These are phyloP conservation scores for Brasenia schreberi DNA, from an alignment of 164 flowering plant species.

Conservation along the genomic window DNA sequence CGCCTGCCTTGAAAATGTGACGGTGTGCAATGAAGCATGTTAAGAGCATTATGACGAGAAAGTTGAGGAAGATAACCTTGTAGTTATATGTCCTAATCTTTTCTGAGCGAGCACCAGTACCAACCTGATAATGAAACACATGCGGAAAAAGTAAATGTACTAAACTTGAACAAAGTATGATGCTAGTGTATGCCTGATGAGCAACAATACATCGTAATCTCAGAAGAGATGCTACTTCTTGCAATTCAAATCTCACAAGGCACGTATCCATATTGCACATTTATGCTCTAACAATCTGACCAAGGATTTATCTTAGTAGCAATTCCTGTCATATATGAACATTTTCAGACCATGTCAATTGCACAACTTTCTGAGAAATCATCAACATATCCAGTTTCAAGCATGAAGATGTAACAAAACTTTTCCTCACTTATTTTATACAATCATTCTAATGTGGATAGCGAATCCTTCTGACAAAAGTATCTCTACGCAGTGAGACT, in stretches of 20 bases:
- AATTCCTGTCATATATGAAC: too few relatives aligned
- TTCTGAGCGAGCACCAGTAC: slow-evolving; percentile 92
- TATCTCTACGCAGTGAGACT: too few relatives aligned
- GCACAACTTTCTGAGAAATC: not conserved
- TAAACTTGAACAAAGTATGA: not conserved
- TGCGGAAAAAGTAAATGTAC: not conserved
- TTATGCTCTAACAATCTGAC: too few relatives aligned
- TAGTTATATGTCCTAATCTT: slow-evolving; percentile 93
- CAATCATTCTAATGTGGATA: too few relatives aligned
- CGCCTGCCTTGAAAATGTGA: too few relatives aligned
- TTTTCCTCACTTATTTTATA: too few relatives aligned
- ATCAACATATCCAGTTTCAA: not conserved
- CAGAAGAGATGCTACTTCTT: not conserved
- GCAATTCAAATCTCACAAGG: not conserved
- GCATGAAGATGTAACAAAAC: too few relatives aligned
- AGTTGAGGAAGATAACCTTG: slow-evolving; percentile 37
- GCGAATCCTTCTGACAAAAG: too few relatives aligned
- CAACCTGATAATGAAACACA: slow-evolving; percentile 37
- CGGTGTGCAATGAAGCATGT: not conserved
- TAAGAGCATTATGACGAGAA: not conserved
- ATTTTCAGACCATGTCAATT: not conserved
- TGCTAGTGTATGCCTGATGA: not conserved
- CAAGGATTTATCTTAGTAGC: too few relatives aligned
- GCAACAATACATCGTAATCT: not conserved
- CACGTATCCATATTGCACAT: too few relatives aligned